These are phyloP conservation scores for Arthrobotrys conoides DNA, from an alignment of 2,329 filamentous ascomycete genomes.

Conservation along the genomic window DNA sequence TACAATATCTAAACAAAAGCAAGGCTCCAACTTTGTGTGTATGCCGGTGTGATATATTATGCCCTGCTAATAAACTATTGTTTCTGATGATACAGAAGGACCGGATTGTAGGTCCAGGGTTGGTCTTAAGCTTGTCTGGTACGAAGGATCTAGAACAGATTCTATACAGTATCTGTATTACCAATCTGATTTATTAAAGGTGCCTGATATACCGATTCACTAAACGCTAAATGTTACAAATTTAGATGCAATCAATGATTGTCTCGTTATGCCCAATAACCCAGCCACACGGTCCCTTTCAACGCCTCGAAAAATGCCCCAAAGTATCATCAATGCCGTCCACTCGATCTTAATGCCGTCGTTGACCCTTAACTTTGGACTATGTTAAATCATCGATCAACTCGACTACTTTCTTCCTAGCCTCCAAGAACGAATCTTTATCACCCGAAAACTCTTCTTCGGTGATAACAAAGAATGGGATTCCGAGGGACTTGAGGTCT, in stretches of 20 bases:
- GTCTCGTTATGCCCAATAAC: neutral
- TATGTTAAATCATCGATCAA: slow-evolving; percentile 62
- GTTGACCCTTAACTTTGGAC: neutral
- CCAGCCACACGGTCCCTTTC: neutral
- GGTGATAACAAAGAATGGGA: slow-evolving; percentile 62
- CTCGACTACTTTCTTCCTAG: slow-evolving; percentile 60
- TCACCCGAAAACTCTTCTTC: slow-evolving; percentile 52
- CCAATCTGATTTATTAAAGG: slow-evolving; percentile 11
- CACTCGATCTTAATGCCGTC: neutral
- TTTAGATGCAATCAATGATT: too few species aligned
- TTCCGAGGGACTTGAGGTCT: slow-evolving; percentile 61
- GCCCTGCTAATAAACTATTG: too few species aligned
- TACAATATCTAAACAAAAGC: neutral
- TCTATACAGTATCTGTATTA: neutral
- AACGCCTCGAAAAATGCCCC: slow-evolving; percentile 9
- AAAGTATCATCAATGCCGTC: neutral
- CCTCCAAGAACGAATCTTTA: slow-evolving; percentile 28
- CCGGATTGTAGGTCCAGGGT: too few species aligned
- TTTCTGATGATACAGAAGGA: too few species aligned
- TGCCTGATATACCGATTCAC: neutral
- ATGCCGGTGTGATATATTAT: too few species aligned
- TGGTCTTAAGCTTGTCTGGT: neutral
- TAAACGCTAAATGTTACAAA: slow-evolving; percentile 26
- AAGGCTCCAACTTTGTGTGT: neutral
- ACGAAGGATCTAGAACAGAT: too few species aligned